phyloP scores from a whole-genome alignment of 2,329 filamentous ascomycete genomes.

The Mycosphaerella sp. region DNA sequence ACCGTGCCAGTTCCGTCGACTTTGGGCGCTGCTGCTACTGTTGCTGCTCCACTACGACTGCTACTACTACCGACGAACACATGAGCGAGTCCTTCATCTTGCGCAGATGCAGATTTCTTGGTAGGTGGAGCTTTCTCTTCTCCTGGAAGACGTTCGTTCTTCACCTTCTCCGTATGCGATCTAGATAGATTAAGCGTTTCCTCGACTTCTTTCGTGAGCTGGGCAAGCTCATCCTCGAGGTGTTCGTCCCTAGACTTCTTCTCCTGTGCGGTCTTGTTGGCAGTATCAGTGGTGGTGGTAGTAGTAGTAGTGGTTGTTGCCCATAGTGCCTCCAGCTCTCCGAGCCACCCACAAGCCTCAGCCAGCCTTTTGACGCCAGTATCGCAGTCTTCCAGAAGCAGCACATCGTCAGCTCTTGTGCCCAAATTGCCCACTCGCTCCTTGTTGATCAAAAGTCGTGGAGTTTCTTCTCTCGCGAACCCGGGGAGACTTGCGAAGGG shows the following conservation, averaged over 20 bases:
- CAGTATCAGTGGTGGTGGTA: too few relatives aligned
- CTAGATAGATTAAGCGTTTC: slow-evolving; percentile 47
- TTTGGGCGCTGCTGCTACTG: slow-evolving; percentile 4
- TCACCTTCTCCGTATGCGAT: slow-evolving; percentile 39
- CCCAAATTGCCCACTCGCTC: slow-evolving; percentile 77
- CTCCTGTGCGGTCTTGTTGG: slow-evolving; percentile 45
- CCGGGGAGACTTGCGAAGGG: slow-evolving; percentile 80
- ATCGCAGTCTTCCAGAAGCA: slow-evolving; percentile 79
- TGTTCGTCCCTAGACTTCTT: slow-evolving; percentile 48
- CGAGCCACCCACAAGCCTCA: slow-evolving; percentile 72
- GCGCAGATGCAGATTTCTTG: slow-evolving; percentile 2
- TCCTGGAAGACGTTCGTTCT: slow-evolving; percentile 18
- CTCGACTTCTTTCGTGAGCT: slow-evolving; percentile 54
- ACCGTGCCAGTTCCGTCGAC: slow-evolving; percentile 1
- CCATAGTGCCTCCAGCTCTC: slow-evolving; percentile 77
- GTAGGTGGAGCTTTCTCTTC: neutral
- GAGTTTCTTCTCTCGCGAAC: slow-evolving; percentile 55
- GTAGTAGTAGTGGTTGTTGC: slow-evolving; percentile 56
- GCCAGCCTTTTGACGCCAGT: slow-evolving; percentile 72
- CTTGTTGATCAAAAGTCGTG: slow-evolving; percentile 80
- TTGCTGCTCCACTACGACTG: neutral
- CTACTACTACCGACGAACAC: slow-evolving; percentile 9
- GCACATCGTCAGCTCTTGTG: slow-evolving; percentile 71
- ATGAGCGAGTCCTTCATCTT: slow-evolving; percentile 8
- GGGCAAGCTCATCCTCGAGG: slow-evolving; percentile 53